Evolutionary conservation across 1,284 basidiomycete species (phyloP), one percentile per base, ranked within the genome.

Genomic region (Gastroboletus turbinatus): DNA sequence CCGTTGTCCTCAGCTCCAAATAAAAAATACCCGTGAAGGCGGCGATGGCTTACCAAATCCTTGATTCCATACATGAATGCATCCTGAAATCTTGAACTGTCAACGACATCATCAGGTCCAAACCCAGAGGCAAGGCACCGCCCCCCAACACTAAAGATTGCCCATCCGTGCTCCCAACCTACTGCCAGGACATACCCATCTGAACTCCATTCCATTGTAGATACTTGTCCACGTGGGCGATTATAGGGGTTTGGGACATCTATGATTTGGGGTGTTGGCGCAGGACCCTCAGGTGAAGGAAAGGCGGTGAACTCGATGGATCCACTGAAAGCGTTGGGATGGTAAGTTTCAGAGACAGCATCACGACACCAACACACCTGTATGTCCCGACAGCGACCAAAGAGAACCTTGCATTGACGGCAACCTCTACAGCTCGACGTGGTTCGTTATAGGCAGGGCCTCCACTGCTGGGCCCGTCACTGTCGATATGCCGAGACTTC

Each of bases 121-220:
- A 89, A 86, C 25, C 79, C 84, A 76, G 85, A 88, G 8, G 87
- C 87, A 54, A 94, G 77, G 71, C 94, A 88, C 58, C 94, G 80
- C 13, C 97, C 96, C 27, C 92, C 92, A 32, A 96, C 88, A 68
- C 91, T 96, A 79, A 95, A 94, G 5, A 97, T 82, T 0, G 88
- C 91, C 91, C 95, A 97, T 5, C 94, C 96, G 55, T 83, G 75
- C 59, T 87, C 81, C 88, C 94, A 98, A 0, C 93, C 96, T 1
- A 95, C 93, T n/a, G 95, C 96, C n/a, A 99, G 79, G 1, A 93
- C 94, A 72, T 97, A 94, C 1, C 96, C 97, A 72, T 99, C 97
- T 3, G 90, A 91, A 55, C 88, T 96, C 93, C 95, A 98, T 61
- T 93, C 85, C 70, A 98, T 79, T 14, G 84, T 75, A 45, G 75